Evolutionary conservation across 306 rosid genomes (phyloP), one percentile per base, ranked within the genome.

Genomic region (Psophocarpus tetragonolobus): DNA sequence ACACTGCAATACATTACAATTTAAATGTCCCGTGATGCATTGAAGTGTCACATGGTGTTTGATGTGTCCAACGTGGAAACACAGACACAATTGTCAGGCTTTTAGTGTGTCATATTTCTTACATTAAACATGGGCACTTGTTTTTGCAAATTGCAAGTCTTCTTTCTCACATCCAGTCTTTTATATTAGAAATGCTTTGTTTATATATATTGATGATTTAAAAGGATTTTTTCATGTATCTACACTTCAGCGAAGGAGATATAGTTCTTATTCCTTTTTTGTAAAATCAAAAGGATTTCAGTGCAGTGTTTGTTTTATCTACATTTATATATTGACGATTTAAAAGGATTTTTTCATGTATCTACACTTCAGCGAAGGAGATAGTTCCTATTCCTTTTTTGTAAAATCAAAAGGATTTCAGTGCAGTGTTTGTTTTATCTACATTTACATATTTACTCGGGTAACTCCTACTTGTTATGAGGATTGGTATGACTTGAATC

Each of bases 381-480:
- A 66, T 15, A 66, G 50, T 38, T 69, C 9, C 53, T 30, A 27
- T 60, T 72, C 41, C 26, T 47, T 58, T 74, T 35, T 75, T 38
- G 30, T 44, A n/a, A 26, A 60, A 24, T n/a, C n/a, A 15, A n/a
- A 74, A 41, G 42, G 51, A 63, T 41, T 32, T 20, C 35, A 20
- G 56, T 64, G 36, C 41, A 53, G 53, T 50, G 51, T 8, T 66
- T 71, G 35, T 21, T 30, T 73, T 30, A 24, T 20, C 45, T 29
- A 50, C 47, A 42, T 62, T 50, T 72, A 44, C 42, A 45, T 53
- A 14, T 41, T 68, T 70, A 53, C 60, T 74, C 32, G 30, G 35
- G 51, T 41, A 26, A 53, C 24, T 47, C 64, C 8, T 58, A 20
- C 77, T 35, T 74, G 51, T 33, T 74, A 74, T 47, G 42, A 65